Evolutionary conservation across 2,329 filamentous ascomycete species (phyloP), one percentile per base, ranked within the genome.

Genomic region (Paracorniculantispora psalliotae): DNA sequence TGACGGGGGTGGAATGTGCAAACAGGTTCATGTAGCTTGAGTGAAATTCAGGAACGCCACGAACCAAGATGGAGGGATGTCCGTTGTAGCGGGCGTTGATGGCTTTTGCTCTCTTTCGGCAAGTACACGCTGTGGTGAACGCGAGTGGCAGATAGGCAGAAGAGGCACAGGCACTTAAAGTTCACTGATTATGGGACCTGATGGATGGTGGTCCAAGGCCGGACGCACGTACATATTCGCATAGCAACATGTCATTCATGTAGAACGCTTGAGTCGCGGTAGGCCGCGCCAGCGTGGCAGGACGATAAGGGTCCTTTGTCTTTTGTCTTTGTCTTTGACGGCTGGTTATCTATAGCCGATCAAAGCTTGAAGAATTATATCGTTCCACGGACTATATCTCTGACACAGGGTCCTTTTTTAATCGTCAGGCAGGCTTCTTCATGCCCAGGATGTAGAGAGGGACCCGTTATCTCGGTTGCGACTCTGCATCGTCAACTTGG

Each of bases 81-180:
- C 54, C 54, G 54, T 57, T 55, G 52, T 10, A 17, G 5, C 41
- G 35, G 50, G 50, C 48, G 53, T 28, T 39, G 44, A 48, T 56
- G 44, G 44, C 30, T 41, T 39, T n/a, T n/a, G n/a, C n/a, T n/a
- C n/a, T n/a, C n/a, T n/a, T n/a, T n/a, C n/a, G n/a, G n/a, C n/a
- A n/a, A n/a, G n/a, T n/a, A n/a, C n/a, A n/a, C n/a, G n/a, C n/a
- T n/a, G n/a, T n/a, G n/a, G n/a, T n/a, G n/a, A n/a, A n/a, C n/a
- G n/a, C n/a, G n/a, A n/a, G n/a, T n/a, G n/a, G n/a, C n/a, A n/a
- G n/a, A n/a, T n/a, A n/a, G n/a, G n/a, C n/a, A n/a, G n/a, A n/a
- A n/a, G n/a, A n/a, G n/a, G n/a, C 33, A 37, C 33, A 37, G 5
- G 12, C 10, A n/a, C n/a, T n/a, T n/a, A 37, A 37, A 4, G 33